A percentile compares a stretch with the other conserved stretches of the same genome.
Evolutionary conservation across 352 stramenopile genomes (phyloP).

Genomic region (Phytophthora quininea): DNA sequence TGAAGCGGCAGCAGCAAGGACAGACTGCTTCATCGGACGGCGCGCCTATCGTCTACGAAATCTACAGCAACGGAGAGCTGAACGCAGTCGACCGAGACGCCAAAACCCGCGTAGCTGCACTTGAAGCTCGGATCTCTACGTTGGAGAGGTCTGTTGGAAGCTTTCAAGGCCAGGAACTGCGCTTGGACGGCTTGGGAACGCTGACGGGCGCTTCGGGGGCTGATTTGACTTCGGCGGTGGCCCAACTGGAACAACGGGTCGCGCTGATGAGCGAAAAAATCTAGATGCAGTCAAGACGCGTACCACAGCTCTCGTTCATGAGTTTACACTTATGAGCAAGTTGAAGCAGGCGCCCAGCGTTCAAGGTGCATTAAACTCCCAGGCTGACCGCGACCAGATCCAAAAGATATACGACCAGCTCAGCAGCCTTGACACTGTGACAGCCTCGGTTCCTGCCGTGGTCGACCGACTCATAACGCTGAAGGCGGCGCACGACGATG

Average conservation of each 20-base stretch:
- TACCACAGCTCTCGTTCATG: constrained; percentile 75
- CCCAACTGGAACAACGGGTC: constrained; percentile 72
- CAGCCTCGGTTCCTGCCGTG: constrained; percentile 62
- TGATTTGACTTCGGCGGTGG: constrained; percentile 54
- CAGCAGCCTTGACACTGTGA: constrained; percentile 59
- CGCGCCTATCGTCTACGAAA: constrained; percentile 77
- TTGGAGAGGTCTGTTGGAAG: constrained; percentile 66
- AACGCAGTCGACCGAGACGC: constrained; percentile 72
- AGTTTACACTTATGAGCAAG: constrained; percentile 81
- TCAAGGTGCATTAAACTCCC: constrained; percentile 57
- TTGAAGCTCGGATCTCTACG: constrained; percentile 65
- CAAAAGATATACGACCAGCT: constrained; percentile 78
- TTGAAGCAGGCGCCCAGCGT: constrained; percentile 74
- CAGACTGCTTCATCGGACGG: constrained; percentile 15
- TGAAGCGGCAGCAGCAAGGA: constrained; percentile 52
- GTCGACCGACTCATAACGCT: constrained; percentile 78
- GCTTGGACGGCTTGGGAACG: constrained; percentile 45
- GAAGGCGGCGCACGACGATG: constrained; percentile 77
- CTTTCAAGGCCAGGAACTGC: constrained; percentile 56
- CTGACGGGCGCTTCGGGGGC: constrained; percentile 23
- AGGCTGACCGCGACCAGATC: constrained; percentile 54
- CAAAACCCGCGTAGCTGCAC: constrained; percentile 58
- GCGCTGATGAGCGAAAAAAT: constrained; percentile 78
- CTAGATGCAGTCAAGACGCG: constrained; percentile 80
- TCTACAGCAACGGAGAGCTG: constrained; percentile 80